A percentile compares a stretch with the other conserved stretches of the same genome.
These are phyloP conservation scores for Linaria vulgaris DNA, from an alignment of 257 asterid species.

Conservation along the genomic window DNA sequence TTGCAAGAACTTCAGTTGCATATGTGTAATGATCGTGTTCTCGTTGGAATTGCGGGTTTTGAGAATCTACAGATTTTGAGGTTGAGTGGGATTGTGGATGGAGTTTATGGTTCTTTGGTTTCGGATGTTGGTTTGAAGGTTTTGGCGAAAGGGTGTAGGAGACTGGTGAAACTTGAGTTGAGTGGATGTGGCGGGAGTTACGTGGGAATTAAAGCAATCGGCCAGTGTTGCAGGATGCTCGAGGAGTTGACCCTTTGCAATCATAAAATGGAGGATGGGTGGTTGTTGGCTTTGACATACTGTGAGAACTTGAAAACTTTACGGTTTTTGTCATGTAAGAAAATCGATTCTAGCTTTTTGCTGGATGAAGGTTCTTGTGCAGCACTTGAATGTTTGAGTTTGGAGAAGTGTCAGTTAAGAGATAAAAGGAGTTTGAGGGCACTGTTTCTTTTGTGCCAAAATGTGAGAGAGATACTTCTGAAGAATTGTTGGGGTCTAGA, in stretches of 20 bases:
- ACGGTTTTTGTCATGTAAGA: constrained; percentile 57
- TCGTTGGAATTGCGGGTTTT: constrained; percentile 69
- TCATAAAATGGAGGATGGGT: constrained; percentile 73
- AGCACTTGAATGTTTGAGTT: constrained; percentile 49
- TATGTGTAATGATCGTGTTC: constrained; percentile 59
- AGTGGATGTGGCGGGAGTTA: constrained; percentile 69
- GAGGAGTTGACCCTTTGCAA: constrained; percentile 53
- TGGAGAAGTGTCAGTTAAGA: constrained; percentile 69
- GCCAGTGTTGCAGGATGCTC: constrained; percentile 70
- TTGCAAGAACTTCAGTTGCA: constrained; percentile 69
- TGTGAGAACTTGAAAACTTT: constrained; percentile 58
- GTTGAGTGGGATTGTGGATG: constrained; percentile 50
- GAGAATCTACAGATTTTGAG: constrained; percentile 59
- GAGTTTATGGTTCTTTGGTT: constrained; percentile 48
- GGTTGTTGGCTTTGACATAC: constrained; percentile 64
- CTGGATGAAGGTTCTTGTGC: constrained; percentile 48
- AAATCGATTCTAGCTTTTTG: constrained; percentile 42
- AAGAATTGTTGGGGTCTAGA: constrained; percentile 62
- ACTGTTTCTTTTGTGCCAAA: constrained; percentile 52
- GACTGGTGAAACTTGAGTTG: constrained; percentile 65
- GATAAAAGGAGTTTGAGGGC: constrained; percentile 45
- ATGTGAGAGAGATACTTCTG: constrained; percentile 42
- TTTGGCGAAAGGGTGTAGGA: constrained; percentile 75
- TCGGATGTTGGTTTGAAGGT: constrained; percentile 72
- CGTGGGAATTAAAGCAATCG: constrained; percentile 68